Base-by-base conservation (phyloP, 208 protist species). In the Wallacemonas sp. region DNA sequence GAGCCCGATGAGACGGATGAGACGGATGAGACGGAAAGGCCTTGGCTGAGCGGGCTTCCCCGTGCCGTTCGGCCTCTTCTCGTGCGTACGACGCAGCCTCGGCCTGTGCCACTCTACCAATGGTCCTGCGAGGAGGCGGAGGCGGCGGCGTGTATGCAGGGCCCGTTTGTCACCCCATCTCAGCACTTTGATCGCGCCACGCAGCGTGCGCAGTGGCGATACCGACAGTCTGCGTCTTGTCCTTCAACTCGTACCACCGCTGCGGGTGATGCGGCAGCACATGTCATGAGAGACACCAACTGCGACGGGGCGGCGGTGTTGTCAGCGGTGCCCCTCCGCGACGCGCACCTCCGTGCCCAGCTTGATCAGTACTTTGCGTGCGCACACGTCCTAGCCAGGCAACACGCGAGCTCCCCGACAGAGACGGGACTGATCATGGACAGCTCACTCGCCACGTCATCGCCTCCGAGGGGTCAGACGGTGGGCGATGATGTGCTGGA, bases 321-420 rank as follows among this genome's bases (percentile, higher is more conserved):
- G 44, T 6, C 9, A 11, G 44, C 24, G n/a, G 26, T 26, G 9
- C 24, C 51, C 11, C 17, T 58, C 17, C 51, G 31, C n/a, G 51
- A 58, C n/a, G 28, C 6, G 9, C 30, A 0, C 15, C 51, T 58
- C 30, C 51, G 28, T 17, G 51, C 30, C 26, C 22, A 42, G 30
- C 24, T 58, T 8, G 30, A 58, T 24, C 30, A 4, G 51, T 58
- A 58, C 51, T 58, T 58, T 39, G 30, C 51, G 9, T 58, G 30
- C 51, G 4, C 51, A 9, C 51, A 22, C n/a, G 28, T 38, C 3
- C 30, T 19, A 12, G 51, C 24, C 24, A 31, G 22, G 17, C 44
- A 49, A 5, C 17, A 49, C 44, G 22, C 44, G 5, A 22, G 9
- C 17, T 6, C 44, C 17, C 12, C 44, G 17, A 22, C 44, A 14